Evolutionary conservation across 352 stramenopile species (phyloP), one percentile per base, ranked within the genome.

Genomic region (Phytophthora cactorum): DNA sequence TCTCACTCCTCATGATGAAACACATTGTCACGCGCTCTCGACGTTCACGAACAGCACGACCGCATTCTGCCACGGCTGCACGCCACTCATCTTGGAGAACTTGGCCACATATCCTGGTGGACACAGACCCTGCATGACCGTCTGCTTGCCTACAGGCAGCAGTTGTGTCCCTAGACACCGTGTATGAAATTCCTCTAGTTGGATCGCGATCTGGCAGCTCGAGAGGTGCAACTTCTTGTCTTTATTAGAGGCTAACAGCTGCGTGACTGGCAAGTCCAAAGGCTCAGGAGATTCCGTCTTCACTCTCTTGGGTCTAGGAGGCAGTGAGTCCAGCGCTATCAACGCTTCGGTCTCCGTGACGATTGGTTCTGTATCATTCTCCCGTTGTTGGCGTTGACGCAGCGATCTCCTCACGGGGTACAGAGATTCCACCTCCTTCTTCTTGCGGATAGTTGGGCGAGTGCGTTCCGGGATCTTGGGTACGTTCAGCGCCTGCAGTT

Each of bases 31-130:
- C 12, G 50, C 46, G 17, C 39, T 59, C 10, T 81, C 66, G 2
- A 85, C 68, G 27, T 89, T 89, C 11, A 90, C 72, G 52, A 90
- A 90, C 29, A 92, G 49, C 46, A 56, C 65, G 36, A 92, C 14
- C 3, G 78, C 80, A 55, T 92, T 90, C 17, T 63, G 68, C 77
- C 77, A 92, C 15, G 58, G 27, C 65, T 89, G 80, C 3, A 89
- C 68, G 29, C 77, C 78, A 45, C 72, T 86, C 66, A 89, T 77
- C n/a, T 68, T 68, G 14, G 71, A 74, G 47, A 84, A 90, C 38
- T 66, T 70, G 0, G 52, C 51, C 17, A 74, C 55, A 5, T 53
- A 63, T 10, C 72, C 68, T 22, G 36, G 14, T 2, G 72, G 72
- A 64, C 82, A 85, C 62, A 89, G 46, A 1, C 66, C 73, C 38